These are phyloP conservation scores for Mesembryanthemum crystallinum DNA, from an alignment of 148 eudicot genomes.

Conservation along the genomic window DNA sequence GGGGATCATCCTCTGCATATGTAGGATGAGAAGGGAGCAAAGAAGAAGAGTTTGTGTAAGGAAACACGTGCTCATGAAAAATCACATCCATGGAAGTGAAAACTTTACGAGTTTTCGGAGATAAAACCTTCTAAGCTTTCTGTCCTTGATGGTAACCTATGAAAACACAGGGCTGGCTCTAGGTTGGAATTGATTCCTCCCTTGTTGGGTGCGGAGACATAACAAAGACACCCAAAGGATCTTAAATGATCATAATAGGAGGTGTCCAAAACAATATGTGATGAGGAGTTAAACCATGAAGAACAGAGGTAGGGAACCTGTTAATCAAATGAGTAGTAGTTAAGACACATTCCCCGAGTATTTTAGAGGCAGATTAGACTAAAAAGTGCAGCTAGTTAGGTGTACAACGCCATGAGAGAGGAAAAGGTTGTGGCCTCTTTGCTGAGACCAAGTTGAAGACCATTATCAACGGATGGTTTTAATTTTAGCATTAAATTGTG, in stretches of 20 bases:
- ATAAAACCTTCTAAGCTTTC: background rate
- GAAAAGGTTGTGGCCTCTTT: background rate
- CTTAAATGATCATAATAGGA: background rate
- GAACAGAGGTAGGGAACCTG: background rate
- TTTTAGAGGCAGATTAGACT: conserved; percentile 1
- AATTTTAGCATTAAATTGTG: background rate
- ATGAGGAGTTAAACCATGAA: background rate
- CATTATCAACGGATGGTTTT: conserved; percentile 22
- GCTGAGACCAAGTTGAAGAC: background rate
- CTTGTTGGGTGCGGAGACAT: background rate
- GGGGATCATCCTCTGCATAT: background rate
- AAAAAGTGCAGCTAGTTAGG: background rate
- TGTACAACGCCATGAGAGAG: background rate
- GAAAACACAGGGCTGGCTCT: background rate
- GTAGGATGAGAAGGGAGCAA: background rate
- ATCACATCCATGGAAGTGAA: background rate
- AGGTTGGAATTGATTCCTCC: background rate
- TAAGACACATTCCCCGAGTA: background rate
- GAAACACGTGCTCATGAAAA: background rate
- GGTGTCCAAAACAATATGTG: background rate
- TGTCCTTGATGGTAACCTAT: background rate
- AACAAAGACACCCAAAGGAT: background rate
- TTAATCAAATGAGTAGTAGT: background rate
- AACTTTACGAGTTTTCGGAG: background rate
- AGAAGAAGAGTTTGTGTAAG: background rate